Percentiles rank a stretch among this genome's conserved stretches.
phyloP scores from a whole-genome alignment of 495 filamentous ascomycete species.

The Apodospora peruviana region DNA sequence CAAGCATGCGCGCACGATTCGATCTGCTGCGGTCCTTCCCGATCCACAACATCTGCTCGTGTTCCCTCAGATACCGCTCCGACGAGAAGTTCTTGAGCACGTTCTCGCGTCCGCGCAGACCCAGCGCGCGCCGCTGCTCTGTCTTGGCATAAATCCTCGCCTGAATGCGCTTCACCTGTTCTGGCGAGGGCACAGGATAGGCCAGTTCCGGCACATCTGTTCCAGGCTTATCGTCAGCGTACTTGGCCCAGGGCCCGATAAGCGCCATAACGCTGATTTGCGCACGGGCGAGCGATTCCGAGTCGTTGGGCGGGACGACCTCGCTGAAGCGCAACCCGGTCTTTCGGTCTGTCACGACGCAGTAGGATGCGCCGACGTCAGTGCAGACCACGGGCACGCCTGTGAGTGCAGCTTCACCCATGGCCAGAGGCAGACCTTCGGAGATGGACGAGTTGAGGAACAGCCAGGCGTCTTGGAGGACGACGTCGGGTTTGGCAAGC shows the following conservation, averaged over 20 bases:
- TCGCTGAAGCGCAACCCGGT: constrained; percentile 54
- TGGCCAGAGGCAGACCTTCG: constrained; percentile 56
- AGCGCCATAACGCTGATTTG: constrained; percentile 57
- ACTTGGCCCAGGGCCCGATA: constrained; percentile 52
- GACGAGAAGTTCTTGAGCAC: constrained; percentile 55
- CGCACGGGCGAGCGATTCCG: constrained; percentile 49
- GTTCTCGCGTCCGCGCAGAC: constrained; percentile 54
- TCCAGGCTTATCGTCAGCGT: constrained; percentile 40
- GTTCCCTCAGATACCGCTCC: constrained; percentile 58
- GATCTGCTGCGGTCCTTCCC: constrained; percentile 40
- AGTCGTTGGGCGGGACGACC: constrained; percentile 57
- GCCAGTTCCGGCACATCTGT: constrained; percentile 39
- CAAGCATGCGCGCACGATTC: too few relatives aligned
- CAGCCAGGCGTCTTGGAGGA: constrained; percentile 55
- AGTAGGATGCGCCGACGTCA: constrained; percentile 56
- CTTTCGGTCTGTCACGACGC: constrained; percentile 54
- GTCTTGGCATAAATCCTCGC: constrained; percentile 57
- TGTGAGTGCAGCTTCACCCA: constrained; percentile 59
- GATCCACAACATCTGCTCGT: constrained; percentile 63
- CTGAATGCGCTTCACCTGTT: constrained; percentile 49
- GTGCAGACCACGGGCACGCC: constrained; percentile 59
- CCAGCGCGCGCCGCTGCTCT: constrained; percentile 49
- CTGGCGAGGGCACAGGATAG: constrained; percentile 39
- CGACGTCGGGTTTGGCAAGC: constrained; percentile 38
- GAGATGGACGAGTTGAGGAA: constrained; percentile 62